Evolutionary conservation across 441 rosid genomes (phyloP), one percentile per base, ranked within the genome.

Genomic region (Populus hybrid): DNA sequence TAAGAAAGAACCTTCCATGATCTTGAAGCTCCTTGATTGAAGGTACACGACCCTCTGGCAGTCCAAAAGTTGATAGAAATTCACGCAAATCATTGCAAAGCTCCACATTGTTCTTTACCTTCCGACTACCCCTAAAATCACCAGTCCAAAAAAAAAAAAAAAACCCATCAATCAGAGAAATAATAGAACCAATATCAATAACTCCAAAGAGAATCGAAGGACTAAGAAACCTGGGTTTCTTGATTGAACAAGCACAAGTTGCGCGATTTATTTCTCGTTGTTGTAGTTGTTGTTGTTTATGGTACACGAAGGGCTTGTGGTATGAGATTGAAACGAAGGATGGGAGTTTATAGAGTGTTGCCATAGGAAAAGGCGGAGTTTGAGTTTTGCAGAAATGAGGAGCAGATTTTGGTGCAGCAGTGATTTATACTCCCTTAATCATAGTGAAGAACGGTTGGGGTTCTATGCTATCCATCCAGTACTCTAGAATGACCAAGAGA

Each of bases 21-120:
- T 81, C 86, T 16, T 87, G 83, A 70, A 95, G 91, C 81, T 94
- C 98, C 84, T 92, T 95, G 82, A 79, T 72, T 53, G 97, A 86
- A 4, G 97, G 99, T 23, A 92, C 90, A 82, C 90, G 91, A 71
- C 82, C 90, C 50, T 84, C 78, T 6, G 97, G 92, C 81, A 94
- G 84, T 40, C 92, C 97, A 78, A 84, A 87, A 72, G 82, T 82
- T 65, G 86, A 80, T 26, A 91, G 73, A 78, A 95, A 89, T 78
- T 88, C 92, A 83, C 83, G 78, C 42, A 95, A 83, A 67, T 95
- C 97, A 76, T 80, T 79, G 76, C 89, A 84, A 35, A 95, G 90
- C 89, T 95, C 93, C 78, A 78, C 90, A 80, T 90, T 83, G 82
- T 93, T 95, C 89, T 88, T 90, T 74, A 87, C 91, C 87, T 88